Conservation (phyloP, 2,329 filamentous ascomycete genomes). For the Botrytis paeoniae region DNA sequence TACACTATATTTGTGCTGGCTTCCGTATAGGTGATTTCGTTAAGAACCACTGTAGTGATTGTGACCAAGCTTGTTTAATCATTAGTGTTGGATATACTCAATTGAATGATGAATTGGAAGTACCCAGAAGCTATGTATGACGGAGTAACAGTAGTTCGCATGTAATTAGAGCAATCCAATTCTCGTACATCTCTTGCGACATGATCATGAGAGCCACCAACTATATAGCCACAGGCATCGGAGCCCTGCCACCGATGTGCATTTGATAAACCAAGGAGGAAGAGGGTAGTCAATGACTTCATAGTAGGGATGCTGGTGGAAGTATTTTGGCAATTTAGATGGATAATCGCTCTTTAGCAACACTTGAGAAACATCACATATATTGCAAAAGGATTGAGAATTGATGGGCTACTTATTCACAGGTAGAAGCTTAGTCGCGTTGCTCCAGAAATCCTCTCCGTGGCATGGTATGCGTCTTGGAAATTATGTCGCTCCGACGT, state of each 20-base stretch:
- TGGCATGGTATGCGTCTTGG: background rate
- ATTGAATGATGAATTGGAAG: background rate
- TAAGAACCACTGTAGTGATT: background rate
- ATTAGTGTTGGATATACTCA: background rate
- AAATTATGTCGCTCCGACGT: background rate
- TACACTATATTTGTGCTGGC: slow-evolving; percentile 6
- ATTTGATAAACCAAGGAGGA: background rate
- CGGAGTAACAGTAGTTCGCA: slow-evolving; percentile 1
- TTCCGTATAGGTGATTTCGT: slow-evolving; percentile 4
- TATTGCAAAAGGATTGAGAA: background rate
- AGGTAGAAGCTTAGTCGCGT: background rate
- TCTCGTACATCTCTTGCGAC: slow-evolving; percentile 7
- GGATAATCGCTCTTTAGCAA: background rate
- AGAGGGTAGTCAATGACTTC: background rate
- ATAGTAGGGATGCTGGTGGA: background rate
- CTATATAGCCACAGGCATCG: background rate
- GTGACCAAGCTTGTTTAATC: background rate
- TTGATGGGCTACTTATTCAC: background rate
- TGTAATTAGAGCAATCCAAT: slow-evolving; percentile 9
- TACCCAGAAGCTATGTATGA: slow-evolving; percentile 9
- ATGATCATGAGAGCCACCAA: slow-evolving; percentile 1
- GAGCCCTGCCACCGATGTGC: slow-evolving; percentile 9
- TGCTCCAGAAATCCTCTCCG: background rate
- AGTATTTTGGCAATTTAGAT: background rate
- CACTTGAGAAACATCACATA: background rate